Base-by-base conservation (phyloP, 2,329 filamentous ascomycete genomes). In the Xylariaceae sp. region DNA sequence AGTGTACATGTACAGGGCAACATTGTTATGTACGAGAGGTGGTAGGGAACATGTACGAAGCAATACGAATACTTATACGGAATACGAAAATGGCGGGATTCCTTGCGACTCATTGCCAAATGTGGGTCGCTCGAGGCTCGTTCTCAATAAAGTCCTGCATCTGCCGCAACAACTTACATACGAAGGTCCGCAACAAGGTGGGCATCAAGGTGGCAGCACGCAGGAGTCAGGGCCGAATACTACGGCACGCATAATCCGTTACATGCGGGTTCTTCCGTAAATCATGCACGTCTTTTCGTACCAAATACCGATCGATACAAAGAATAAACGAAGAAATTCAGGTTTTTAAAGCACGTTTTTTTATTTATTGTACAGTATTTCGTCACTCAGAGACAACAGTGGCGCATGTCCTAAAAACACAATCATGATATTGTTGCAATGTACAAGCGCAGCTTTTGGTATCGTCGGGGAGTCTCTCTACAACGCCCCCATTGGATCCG, bases 361-460 rank as follows among this genome's bases (percentile, higher is more conserved):
- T 8, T 51, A 35, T 51, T 51, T 34, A 51, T 55, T 53, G 50
- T 53, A 48, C 51, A 51, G 18, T 52, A 30, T 55, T 56, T 53
- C 50, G 53, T 58, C 15, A 41, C 10, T 3, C 30, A 39, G 34
- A 23, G 50, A 56, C 18, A 44, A 58, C 45, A 48, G 15, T 45
- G 18, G 50, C 53, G 44, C 35, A 39, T 51, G 53, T 64, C 52
- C 11, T 55, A 67, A 64, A 69, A 66, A 64, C 57, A 63, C 53
- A 66, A 66, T 65, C 65, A 64, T 71, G 61, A 69, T 63, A 62
- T 30, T 68, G 61, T 61, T 30, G 23, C 70, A 70, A 66, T 72
- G 64, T 72, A 71, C 70, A 72, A 68, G 65, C 59, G 68, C 65
- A 68, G 65, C 65, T 72, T 67, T 69, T 72, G 69, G 69, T 72